Evolutionary conservation across 139 green algal species (phyloP).

Genomic region (Microglena sp.): DNA sequence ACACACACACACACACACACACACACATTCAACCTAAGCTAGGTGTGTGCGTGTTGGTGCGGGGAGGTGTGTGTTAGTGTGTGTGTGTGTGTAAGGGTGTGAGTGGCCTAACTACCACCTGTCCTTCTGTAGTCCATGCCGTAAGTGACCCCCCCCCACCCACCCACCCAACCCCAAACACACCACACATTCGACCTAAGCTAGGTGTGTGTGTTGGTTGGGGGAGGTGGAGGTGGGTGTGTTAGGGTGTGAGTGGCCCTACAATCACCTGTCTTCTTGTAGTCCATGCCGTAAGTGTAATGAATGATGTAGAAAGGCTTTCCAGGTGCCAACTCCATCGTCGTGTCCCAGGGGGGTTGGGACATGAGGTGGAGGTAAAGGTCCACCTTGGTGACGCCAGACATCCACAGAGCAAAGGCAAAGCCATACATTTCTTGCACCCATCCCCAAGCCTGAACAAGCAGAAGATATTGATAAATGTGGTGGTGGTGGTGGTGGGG

Average conservation of each 20-base stretch:
- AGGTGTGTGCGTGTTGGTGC: conserved; percentile 1
- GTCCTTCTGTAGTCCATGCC: too few relatives aligned
- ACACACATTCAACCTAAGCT: too few relatives aligned
- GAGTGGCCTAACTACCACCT: too few relatives aligned
- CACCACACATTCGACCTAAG: too few relatives aligned
- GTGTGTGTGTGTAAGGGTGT: conserved; percentile 2
- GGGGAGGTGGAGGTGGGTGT: too few relatives aligned
- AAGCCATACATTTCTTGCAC: conserved; percentile 95
- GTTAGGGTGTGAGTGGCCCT: background rate
- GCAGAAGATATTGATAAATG: too few relatives aligned
- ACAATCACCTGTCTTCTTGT: conserved; percentile 33
- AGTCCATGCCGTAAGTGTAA: conserved; percentile 96
- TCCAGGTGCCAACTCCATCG: conserved; percentile 23
- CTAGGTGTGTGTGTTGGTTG: too few relatives aligned
- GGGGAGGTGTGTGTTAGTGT: conserved; percentile 13
- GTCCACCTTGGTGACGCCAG: conserved; percentile 50
- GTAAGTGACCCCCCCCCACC: too few relatives aligned
- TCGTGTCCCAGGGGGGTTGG: conserved; percentile 85
- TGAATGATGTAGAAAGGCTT: conserved; percentile 84
- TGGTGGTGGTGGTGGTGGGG: too few relatives aligned
- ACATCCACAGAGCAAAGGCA: conserved; percentile 54
- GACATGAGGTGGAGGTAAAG: conserved; percentile 48
- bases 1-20: too few relatives aligned
- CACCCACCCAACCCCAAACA: too few relatives aligned
- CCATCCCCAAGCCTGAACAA: conserved; percentile 83